Base-by-base conservation (phyloP, 768 basidiomycete genomes). In the Dentipellis sp. region DNA sequence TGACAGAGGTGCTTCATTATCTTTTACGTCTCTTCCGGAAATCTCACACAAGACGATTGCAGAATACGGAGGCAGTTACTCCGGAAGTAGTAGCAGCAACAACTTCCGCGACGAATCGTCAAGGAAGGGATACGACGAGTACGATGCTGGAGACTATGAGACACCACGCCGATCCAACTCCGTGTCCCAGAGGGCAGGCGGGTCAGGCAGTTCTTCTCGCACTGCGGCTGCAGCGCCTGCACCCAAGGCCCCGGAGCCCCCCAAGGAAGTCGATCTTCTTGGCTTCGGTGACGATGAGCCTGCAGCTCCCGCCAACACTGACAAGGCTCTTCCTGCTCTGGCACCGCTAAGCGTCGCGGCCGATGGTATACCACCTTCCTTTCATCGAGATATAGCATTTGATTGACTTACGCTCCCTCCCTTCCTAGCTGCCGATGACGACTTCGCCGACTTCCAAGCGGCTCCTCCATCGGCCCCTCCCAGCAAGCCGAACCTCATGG, bases 101-200 rank as follows among this genome's bases (percentile, higher is more conserved):
- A 78, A 77, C 1, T 90, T 87, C 71, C 75, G 79, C 52, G 88
- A 91, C 58, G 74, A 70, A 35, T 68, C 69, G 8, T 69, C 81
- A 40, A 72, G 81, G 14, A 73, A 75, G 55, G 79, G 80, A 22
- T 97, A 83, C 61, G 94, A 98, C 64, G 94, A 97, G 68, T 99
- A 99, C 69, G 90, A 95, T 61, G 97, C 95, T 11, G 95, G 95
- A 1, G 92, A 92, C 57, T 94, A 97, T 58, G 93, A 95, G n/a
- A 69, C 66, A 40, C 69, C 63, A 59, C 71, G 66, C 59, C 76
- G 69, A 53, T 75, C 69, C 58, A 74, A 50, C 29, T 50, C 48
- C 1, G 23, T 22, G 9, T 50, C 48, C 23, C 22, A 16, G 19
- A n/a, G 42, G 42, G 19, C 42, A 8, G 16, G 16, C 10, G 42